Percentiles rank a stretch among this genome's conserved stretches.
Conservation (phyloP, 495 filamentous ascomycete species). For the Ascodesmis nigricans region DNA sequence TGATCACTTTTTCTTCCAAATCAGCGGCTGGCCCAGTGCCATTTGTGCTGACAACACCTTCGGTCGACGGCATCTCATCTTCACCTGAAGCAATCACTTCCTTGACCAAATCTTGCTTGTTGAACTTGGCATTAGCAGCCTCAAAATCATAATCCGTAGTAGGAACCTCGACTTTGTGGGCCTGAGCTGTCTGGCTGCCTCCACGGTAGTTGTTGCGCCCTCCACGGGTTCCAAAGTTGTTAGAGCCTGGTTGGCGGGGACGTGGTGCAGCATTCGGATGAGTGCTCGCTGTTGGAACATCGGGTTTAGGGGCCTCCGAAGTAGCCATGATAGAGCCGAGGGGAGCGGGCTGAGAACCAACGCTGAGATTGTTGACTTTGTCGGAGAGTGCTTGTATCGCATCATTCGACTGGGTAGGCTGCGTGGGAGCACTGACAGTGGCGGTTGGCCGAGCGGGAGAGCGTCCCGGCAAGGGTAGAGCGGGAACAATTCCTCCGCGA, state of each 20-base stretch:
- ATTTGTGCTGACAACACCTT: conserved; percentile 5
- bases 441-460: too few relatives aligned
- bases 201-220: conserved; percentile 32
- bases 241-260: conserved; percentile 25
- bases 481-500: conserved; percentile 47
- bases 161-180: conserved; percentile 65
- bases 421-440: too few relatives aligned
- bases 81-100: conserved; percentile 50
- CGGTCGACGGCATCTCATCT: conserved; percentile 12
- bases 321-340: too few relatives aligned
- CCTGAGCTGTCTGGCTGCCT: conserved; percentile 30
- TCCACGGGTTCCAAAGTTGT: conserved; percentile 34
- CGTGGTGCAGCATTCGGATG: too few relatives aligned
- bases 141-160: conserved; percentile 83
- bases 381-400: conserved; percentile 14
- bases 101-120: conserved; percentile 86
- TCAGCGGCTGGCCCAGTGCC: conserved; percentile 8
- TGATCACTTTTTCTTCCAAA: conserved; percentile 21
- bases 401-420: conserved; percentile 26
- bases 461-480: conserved; percentile 29
- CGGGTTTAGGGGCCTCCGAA: too few relatives aligned
- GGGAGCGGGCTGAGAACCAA: too few relatives aligned
- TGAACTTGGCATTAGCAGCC: conserved; percentile 86
- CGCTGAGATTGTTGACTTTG: conserved; percentile 17
- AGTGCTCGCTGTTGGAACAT: conserved; percentile 22